A percentile compares a stretch with the other conserved stretches of the same genome.
Evolutionary conservation across 2,329 filamentous ascomycete genomes (phyloP).

Genomic region (Colletotrichum lini): DNA sequence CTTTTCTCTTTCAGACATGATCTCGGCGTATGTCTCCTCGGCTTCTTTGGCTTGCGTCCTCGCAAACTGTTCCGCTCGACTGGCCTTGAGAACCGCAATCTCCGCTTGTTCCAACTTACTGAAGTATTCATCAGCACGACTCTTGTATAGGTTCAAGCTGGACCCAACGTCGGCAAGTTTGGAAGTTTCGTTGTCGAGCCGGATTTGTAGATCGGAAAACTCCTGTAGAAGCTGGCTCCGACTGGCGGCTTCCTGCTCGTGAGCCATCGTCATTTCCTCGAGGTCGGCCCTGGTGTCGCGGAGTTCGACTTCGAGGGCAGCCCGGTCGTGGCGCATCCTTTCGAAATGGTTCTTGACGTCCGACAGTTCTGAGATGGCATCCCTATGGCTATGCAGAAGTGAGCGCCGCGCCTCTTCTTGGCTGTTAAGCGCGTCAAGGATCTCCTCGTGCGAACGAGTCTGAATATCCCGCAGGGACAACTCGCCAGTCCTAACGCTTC

Average conservation of each 20-base stretch:
- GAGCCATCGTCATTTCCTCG: slow-evolving; percentile 81
- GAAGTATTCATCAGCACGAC: slow-evolving; percentile 95
- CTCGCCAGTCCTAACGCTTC: slow-evolving; percentile 88
- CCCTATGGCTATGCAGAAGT: slow-evolving; percentile 87
- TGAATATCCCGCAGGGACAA: slow-evolving; percentile 92
- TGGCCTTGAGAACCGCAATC: slow-evolving; percentile 93
- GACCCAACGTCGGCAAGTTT: slow-evolving; percentile 87
- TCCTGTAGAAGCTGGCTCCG: slow-evolving; percentile 91
- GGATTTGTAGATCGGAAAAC: slow-evolving; percentile 93
- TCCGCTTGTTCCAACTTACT: slow-evolving; percentile 97
- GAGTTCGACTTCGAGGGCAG: slow-evolving; percentile 86
- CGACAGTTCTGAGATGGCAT: slow-evolving; percentile 85
- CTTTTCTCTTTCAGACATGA: slow-evolving; percentile 93
- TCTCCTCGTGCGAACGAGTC: slow-evolving; percentile 92
- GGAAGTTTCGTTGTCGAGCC: slow-evolving; percentile 89
- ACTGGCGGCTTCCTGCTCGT: slow-evolving; percentile 90
- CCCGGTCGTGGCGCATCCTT: slow-evolving; percentile 85
- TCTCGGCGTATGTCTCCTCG: slow-evolving; percentile 89
- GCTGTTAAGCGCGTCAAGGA: slow-evolving; percentile 91
- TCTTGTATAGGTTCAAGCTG: slow-evolving; percentile 91
- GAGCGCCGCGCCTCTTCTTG: slow-evolving; percentile 91
- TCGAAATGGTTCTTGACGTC: slow-evolving; percentile 92
- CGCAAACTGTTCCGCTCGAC: slow-evolving; percentile 92
- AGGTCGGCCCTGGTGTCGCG: slow-evolving; percentile 88
- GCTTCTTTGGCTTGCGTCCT: slow-evolving; percentile 91